These are phyloP conservation scores for Cystofilobasidium capitatum DNA, from an alignment of 768 basidiomycete genomes.

Conservation along the genomic window DNA sequence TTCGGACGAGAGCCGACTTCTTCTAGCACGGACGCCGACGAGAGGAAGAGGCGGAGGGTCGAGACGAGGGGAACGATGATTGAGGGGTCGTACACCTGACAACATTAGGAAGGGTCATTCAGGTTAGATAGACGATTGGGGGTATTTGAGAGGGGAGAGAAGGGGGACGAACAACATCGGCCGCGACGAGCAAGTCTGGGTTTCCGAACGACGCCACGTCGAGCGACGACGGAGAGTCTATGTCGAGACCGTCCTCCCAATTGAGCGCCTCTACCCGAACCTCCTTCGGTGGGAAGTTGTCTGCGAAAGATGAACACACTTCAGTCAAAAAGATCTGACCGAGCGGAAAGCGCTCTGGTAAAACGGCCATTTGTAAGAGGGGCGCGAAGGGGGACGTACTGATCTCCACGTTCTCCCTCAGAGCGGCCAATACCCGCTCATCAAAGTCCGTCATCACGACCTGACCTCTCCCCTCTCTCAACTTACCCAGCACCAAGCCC, in stretches of 20 bases:
- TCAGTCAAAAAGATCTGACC: background rate
- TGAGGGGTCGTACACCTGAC: conserved; percentile 16
- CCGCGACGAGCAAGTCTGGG: conserved; percentile 16
- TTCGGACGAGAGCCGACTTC: background rate
- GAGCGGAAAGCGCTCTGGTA: background rate
- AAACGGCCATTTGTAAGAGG: background rate
- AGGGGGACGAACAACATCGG: conserved; percentile 21
- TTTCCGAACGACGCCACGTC: background rate
- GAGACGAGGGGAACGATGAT: conserved; percentile 13
- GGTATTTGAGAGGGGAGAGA: background rate
- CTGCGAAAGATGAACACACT: background rate
- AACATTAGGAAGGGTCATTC: background rate
- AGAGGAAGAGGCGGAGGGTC: conserved; percentile 11
- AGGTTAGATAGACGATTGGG: background rate
- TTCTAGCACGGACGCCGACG: background rate
- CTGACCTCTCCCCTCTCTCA: background rate
- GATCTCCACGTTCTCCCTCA: conserved; percentile 9
- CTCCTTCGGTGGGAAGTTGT: background rate
- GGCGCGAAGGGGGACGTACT: background rate
- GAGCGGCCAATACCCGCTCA: conserved; percentile 4
- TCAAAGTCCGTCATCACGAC: conserved; percentile 20
- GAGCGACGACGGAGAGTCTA: background rate
- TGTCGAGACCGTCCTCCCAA: conserved; percentile 17
- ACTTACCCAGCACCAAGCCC: background rate
- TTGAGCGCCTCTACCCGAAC: conserved; percentile 10